These are phyloP conservation scores for Paratinospora sagittata DNA, from an alignment of 164 flowering plant genomes.

Conservation along the genomic window DNA sequence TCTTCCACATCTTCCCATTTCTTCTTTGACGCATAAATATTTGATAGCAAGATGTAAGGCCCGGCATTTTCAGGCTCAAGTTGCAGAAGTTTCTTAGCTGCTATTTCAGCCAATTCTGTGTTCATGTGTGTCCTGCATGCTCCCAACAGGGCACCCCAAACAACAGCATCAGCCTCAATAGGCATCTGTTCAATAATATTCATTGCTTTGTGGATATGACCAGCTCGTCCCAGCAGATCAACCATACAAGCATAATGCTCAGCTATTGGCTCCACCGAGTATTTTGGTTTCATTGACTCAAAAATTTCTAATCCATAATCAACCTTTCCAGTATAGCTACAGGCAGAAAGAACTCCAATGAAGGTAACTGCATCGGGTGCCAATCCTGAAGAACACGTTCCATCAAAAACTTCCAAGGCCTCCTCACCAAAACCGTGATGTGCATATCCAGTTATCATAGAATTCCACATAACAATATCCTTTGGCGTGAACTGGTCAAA, in stretches of 20 bases:
- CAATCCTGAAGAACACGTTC: slow-evolving; percentile 42
- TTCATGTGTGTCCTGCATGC: slow-evolving; percentile 62
- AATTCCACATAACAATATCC: slow-evolving; percentile 87
- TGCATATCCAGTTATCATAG: slow-evolving; percentile 71
- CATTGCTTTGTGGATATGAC: slow-evolving; percentile 56
- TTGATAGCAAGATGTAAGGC: slow-evolving; percentile 57
- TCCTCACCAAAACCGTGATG: slow-evolving; percentile 71
- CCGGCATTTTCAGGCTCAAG: slow-evolving; percentile 74
- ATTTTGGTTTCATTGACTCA: slow-evolving; percentile 49
- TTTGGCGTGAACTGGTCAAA: slow-evolving; percentile 47
- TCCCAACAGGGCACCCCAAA: slow-evolving; percentile 83
- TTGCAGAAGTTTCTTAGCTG: slow-evolving; percentile 57
- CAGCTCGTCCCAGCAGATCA: slow-evolving; percentile 79
- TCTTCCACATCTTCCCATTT: slow-evolving; percentile 58
- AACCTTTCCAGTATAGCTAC: slow-evolving; percentile 70
- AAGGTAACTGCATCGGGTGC: slow-evolving; percentile 61
- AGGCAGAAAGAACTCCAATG: slow-evolving; percentile 70
- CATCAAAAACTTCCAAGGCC: slow-evolving; percentile 51
- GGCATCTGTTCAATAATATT: slow-evolving; percentile 50
- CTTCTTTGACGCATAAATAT: slow-evolving; percentile 64
- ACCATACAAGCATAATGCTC: slow-evolving; percentile 82
- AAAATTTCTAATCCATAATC: slow-evolving; percentile 56
- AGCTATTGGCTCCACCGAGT: slow-evolving; percentile 42
- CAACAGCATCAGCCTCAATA: slow-evolving; percentile 63
- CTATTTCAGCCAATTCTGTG: slow-evolving; percentile 66